Base-by-base conservation (phyloP, 306 rosid genomes). In the Hylodesmum podocarpum region DNA sequence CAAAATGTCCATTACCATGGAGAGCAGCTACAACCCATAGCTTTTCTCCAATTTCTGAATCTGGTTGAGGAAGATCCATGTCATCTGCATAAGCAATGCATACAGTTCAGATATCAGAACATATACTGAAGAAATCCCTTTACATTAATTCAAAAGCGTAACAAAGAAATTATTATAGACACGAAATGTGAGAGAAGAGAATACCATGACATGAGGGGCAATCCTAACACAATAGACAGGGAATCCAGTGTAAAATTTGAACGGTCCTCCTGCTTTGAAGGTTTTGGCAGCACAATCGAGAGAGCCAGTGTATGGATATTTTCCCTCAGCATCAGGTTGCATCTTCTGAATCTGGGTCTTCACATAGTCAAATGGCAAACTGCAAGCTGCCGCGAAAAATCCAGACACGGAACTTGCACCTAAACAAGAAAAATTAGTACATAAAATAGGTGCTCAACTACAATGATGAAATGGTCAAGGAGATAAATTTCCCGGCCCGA, bases 201-300 rank as follows among this genome's bases (percentile, higher is more conserved):
- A 47, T 91, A 92, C 99, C 99, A 95, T 92, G 88, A 92, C 97
- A 66, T 92, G 97, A 54, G 99, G 97, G 8, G 99, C 96, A 84
- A 92, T 95, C 88, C 97, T 83, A 62, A 92, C 85, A 80, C 96
- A 95, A 46, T 95, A 95, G 65, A 95, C 97, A 6, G 99, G 97
- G 86, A 95, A 95, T 28, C 97, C 99, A 0, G 93, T 87, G 86
- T 95, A 95, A 61, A 95, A 95, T 70, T 92, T 92, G 0, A 95
- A 75, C 0, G 97, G 99, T 54, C 97, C 99, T 41, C 97, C 97
- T 12, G 84, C 4, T 80, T 92, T 95, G 44, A 95, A 40, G 79
- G 99, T 95, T 78, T 95, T 90, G 74, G 67, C 0, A 8, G 86
- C 88, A 87, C 99, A 95, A 77, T 95, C 97, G 54, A 92, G 18